phyloP scores from a whole-genome alignment of 1,284 basidiomycete genomes.

The Puccinia hordei region DNA sequence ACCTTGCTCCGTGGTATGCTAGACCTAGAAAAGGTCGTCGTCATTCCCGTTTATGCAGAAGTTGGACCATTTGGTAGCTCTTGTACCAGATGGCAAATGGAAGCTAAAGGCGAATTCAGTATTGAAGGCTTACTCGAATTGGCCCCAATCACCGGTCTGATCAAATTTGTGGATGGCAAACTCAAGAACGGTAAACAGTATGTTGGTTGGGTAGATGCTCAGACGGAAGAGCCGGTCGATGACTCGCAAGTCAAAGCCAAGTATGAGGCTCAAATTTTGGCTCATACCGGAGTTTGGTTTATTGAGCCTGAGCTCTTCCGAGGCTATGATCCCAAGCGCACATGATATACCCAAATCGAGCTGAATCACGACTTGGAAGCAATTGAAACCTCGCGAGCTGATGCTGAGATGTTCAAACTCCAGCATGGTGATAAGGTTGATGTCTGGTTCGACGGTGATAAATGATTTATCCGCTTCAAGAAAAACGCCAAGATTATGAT shows the following conservation, averaged over 20 bases:
- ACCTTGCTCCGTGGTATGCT: constrained; percentile 74
- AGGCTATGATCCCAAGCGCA: constrained; percentile 95
- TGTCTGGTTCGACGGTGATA: constrained; percentile 81
- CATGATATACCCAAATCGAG: constrained; percentile 93
- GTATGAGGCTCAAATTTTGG: constrained; percentile 91
- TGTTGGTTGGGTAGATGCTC: constrained; percentile 96
- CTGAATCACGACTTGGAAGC: constrained; percentile 95
- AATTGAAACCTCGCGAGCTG: constrained; percentile 84
- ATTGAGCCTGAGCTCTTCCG: constrained; percentile 87
- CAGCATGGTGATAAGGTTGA: constrained; percentile 97
- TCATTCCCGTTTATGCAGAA: constrained; percentile 94
- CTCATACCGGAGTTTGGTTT: constrained; percentile 77
- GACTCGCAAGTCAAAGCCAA: constrained; percentile 93
- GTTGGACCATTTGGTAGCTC: constrained; percentile 99
- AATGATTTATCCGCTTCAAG: constrained; percentile 96
- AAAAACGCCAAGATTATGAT: constrained; percentile 91
- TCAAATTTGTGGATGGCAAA: constrained; percentile 97
- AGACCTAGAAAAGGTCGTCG: constrained; percentile 92
- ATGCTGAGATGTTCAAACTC: constrained; percentile 91
- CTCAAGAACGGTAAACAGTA: constrained; percentile 87
- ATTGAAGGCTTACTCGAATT: constrained; percentile 98
- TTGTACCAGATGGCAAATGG: constrained; percentile 99
- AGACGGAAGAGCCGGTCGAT: constrained; percentile 93
- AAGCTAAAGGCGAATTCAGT: constrained; percentile 86
- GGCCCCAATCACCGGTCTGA: constrained; percentile 98